phyloP scores from a whole-genome alignment of 805 yeast genomes.

The Brettanomyces nanus region DNA sequence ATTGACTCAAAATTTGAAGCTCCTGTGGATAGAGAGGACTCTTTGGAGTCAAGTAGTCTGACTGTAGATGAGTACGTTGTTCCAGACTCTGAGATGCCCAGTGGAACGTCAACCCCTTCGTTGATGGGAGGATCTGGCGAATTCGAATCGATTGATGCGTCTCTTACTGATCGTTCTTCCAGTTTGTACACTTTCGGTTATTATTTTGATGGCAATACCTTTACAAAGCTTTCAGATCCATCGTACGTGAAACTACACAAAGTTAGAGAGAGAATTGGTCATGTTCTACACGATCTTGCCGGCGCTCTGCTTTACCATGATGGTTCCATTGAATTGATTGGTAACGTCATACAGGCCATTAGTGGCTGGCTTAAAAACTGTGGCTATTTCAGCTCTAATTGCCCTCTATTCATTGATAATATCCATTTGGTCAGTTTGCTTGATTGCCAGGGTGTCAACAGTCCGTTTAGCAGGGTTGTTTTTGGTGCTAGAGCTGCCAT shows the following conservation, averaged over 20 bases:
- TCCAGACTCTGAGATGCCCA: conserved; percentile 23
- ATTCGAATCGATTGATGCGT: conserved; percentile 35
- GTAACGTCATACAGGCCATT: conserved; percentile 52
- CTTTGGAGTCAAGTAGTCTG: conserved; percentile 10
- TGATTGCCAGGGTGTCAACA: conserved; percentile 50
- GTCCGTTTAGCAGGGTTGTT: conserved; percentile 70
- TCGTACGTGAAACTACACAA: conserved; percentile 49
- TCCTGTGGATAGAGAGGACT: conserved; percentile 8
- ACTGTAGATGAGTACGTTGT: conserved; percentile 18
- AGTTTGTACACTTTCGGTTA: conserved; percentile 23
- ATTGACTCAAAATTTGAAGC: conserved; percentile 13
- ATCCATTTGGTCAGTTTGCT: conserved; percentile 40
- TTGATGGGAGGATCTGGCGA: conserved; percentile 22
- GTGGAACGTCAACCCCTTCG: conserved; percentile 21
- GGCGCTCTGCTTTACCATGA: conserved; percentile 39
- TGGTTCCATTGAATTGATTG: conserved; percentile 58
- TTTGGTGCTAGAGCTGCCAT: conserved; percentile 67
- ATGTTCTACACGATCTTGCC: conserved; percentile 51
- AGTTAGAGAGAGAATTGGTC: conserved; percentile 42
- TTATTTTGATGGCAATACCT: conserved; percentile 16
- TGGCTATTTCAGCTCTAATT: conserved; percentile 21
- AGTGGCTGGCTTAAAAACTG: conserved; percentile 50
- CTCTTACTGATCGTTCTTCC: conserved; percentile 24
- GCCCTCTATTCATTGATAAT: conserved; percentile 23
- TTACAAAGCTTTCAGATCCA: conserved; percentile 26